Evolutionary conservation across 306 rosid genomes (phyloP).

Genomic region (Erythrophleum fordii): DNA sequence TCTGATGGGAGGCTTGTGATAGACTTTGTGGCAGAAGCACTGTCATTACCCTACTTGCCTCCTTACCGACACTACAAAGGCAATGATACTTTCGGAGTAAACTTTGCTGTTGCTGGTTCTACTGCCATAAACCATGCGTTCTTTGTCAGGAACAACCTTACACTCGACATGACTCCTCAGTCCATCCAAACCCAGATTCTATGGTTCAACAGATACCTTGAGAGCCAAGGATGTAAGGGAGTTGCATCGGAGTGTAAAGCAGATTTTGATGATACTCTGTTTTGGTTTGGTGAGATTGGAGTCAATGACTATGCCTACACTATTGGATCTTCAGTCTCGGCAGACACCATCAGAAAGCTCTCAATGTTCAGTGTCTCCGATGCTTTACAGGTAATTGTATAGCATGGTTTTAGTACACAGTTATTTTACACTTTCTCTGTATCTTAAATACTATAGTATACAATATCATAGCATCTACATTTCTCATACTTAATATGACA

Average conservation of each 20-base stretch:
- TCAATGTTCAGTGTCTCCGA: conserved; percentile 53
- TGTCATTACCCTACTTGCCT: conserved; percentile 69
- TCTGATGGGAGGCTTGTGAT: conserved; percentile 91
- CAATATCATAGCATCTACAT: too few relatives aligned
- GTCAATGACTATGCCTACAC: conserved; percentile 93
- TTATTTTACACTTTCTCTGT: too few relatives aligned
- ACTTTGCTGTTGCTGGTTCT: conserved; percentile 93
- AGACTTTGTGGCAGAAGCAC: conserved; percentile 76
- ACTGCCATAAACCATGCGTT: conserved; percentile 80
- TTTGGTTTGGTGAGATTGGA: conserved; percentile 98
- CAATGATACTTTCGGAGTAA: conserved; percentile 62
- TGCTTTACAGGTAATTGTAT: conserved; percentile 58
- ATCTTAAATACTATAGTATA: too few relatives aligned
- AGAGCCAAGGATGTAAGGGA: conserved; percentile 49
- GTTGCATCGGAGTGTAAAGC: conserved; percentile 41
- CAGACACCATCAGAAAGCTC: conserved; percentile 63
- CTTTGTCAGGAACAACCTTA: conserved; percentile 78
- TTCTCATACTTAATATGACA: too few relatives aligned
- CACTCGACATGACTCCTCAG: conserved; percentile 72
- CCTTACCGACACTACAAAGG: conserved; percentile 56
- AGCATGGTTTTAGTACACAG: not conserved
- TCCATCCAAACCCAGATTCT: conserved; percentile 75
- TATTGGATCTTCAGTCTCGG: conserved; percentile 67
- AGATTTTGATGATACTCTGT: conserved; percentile 64
- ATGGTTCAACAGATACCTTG: conserved; percentile 76